These are phyloP conservation scores for Raddia guianensis DNA, from an alignment of 176 grass and related monocot genomes.

Conservation along the genomic window DNA sequence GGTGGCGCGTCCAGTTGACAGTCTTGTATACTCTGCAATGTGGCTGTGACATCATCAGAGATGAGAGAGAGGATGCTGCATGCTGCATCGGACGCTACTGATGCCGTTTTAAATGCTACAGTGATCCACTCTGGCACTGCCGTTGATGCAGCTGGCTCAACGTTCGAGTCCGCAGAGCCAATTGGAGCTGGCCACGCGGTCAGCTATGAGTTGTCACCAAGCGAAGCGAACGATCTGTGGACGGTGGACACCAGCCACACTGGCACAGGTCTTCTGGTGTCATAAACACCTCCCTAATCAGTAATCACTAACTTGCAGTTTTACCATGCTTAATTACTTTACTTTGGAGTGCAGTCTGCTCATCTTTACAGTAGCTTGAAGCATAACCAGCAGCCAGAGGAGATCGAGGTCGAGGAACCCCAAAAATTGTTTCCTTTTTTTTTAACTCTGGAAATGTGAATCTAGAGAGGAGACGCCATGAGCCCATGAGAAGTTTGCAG, in stretches of 20 bases:
- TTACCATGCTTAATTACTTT: not conserved
- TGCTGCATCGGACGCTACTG: not conserved
- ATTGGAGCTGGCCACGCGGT: not conserved
- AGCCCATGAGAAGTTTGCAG: not conserved
- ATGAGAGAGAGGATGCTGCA: no score
- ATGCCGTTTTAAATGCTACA: not conserved
- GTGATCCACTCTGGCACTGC: not conserved
- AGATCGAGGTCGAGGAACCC: not conserved
- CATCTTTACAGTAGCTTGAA: conserved; percentile 42
- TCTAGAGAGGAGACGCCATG: conserved; percentile 30
- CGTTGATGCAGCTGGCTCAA: not conserved
- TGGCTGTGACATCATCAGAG: no score
- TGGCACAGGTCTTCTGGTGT: no score
- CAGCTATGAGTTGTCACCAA: not conserved
- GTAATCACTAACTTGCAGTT: not conserved
- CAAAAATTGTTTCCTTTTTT: no score
- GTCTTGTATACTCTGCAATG: not conserved
- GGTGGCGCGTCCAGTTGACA: not conserved
- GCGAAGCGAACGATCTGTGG: not conserved
- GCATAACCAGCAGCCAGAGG: not conserved
- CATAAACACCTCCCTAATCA: not conserved
- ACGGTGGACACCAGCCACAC: no score
- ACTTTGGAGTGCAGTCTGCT: not conserved
- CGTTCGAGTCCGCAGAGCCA: not conserved
- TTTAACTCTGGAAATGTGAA: not conserved